phyloP scores from a whole-genome alignment of 768 basidiomycete genomes.

The Tricholoma terreum region DNA sequence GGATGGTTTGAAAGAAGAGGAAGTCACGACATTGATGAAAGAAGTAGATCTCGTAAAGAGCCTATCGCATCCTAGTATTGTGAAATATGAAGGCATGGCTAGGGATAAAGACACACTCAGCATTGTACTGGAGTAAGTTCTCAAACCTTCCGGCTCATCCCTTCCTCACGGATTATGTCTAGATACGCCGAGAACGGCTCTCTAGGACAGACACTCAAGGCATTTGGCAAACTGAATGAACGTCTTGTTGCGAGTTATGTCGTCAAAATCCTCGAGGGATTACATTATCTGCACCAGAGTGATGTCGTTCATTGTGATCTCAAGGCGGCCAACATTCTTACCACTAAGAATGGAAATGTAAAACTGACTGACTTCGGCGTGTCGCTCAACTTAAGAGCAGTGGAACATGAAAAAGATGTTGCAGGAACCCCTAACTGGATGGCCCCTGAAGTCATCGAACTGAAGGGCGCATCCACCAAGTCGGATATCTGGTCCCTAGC shows the following conservation, averaged over 20 bases:
- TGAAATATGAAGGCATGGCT: slow-evolving; percentile 96
- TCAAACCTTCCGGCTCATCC: background rate
- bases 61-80: slow-evolving; percentile 90
- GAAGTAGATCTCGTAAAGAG: slow-evolving; percentile 93
- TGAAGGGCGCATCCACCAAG: slow-evolving; percentile 90
- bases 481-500: slow-evolving; percentile 96
- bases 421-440: slow-evolving; percentile 99
- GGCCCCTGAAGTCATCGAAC: slow-evolving; percentile 96
- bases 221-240: slow-evolving; percentile 93
- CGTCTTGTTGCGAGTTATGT: slow-evolving; percentile 89
- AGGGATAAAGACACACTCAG: slow-evolving; percentile 85
- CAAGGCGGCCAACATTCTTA: slow-evolving; percentile 98
- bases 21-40: slow-evolving; percentile 86
- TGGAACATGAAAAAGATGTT: slow-evolving; percentile 83
- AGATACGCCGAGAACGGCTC: slow-evolving; percentile 98
- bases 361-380: slow-evolving; percentile 98
- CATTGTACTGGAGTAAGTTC: slow-evolving; percentile 89
- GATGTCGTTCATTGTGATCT: slow-evolving; percentile 97
- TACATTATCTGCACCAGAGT: slow-evolving; percentile 87
- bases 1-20: slow-evolving; percentile 86
- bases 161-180: slow-evolving; percentile 15
- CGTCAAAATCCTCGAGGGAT: slow-evolving; percentile 93
- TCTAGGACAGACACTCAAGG: slow-evolving; percentile 86
- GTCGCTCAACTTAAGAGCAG: slow-evolving; percentile 89
- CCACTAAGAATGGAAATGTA: slow-evolving; percentile 95